Percentiles rank a stretch among this genome's conserved stretches.
phyloP scores from a whole-genome alignment of 2,329 filamentous ascomycete species.

The Zymoseptoria ardabiliae region DNA sequence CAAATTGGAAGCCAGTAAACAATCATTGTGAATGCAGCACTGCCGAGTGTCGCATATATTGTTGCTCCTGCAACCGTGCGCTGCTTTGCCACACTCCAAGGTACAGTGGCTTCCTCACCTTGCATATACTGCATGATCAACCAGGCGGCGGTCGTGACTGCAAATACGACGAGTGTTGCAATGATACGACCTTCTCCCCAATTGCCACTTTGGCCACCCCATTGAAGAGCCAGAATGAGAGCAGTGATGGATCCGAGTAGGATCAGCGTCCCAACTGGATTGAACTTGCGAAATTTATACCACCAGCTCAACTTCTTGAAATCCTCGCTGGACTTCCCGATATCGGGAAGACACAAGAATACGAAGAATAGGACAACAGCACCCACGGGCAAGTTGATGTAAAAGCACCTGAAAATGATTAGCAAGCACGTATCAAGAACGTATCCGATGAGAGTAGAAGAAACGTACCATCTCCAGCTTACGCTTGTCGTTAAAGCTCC shows the following conservation, averaged over 20 bases:
- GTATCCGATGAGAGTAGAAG: conserved; percentile 47
- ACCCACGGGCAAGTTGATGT: conserved; percentile 44
- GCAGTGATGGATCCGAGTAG: conserved; percentile 34
- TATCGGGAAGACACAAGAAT: conserved; percentile 21
- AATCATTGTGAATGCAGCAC: conserved; percentile 8
- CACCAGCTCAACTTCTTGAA: conserved; percentile 13
- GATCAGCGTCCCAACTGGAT: conserved; percentile 34
- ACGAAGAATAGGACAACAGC: conserved; percentile 26
- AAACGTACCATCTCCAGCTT: conserved; percentile 43
- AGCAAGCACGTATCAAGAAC: conserved; percentile 37
- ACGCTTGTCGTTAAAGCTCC: conserved; percentile 42
- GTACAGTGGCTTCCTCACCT: conserved; percentile 11
- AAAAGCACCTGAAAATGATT: not conserved
- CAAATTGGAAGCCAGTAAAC: conserved; percentile 14
- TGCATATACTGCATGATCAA: conserved; percentile 8
- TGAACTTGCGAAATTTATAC: conserved; percentile 27
- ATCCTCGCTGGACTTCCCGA: not conserved
- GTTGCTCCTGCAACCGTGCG: conserved; percentile 8
- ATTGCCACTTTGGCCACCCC: conserved; percentile 37
- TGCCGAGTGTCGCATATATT: conserved; percentile 7
- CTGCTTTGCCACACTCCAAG: conserved; percentile 7
- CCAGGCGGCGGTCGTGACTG: conserved; percentile 8
- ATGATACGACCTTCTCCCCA: conserved; percentile 36
- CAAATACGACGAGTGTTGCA: conserved; percentile 30
- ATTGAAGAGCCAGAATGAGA: conserved; percentile 40